Evolutionary conservation across 2,329 filamentous ascomycete genomes (phyloP).

Genomic region (Colletotrichum cordylinicola): DNA sequence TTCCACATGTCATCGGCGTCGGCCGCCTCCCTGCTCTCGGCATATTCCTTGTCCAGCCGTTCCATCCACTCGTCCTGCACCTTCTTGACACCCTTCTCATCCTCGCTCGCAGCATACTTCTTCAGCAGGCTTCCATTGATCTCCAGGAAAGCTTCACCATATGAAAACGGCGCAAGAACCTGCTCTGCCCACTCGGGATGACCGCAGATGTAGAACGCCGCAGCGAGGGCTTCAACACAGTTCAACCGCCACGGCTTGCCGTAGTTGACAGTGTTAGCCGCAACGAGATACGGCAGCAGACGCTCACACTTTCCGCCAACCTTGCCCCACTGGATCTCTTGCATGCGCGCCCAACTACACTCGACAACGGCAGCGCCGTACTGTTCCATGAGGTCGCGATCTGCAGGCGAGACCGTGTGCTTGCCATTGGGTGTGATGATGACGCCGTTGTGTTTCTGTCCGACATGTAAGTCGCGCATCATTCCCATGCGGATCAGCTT

Average conservation of each 20-base stretch:
- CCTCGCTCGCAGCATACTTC: slow-evolving; percentile 82
- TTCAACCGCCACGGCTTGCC: slow-evolving; percentile 94
- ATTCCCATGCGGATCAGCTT: slow-evolving; percentile 89
- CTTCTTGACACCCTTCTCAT: slow-evolving; percentile 83
- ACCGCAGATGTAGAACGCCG: slow-evolving; percentile 92
- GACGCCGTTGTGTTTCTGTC: slow-evolving; percentile 89
- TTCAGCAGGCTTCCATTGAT: slow-evolving; percentile 87
- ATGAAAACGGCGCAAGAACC: slow-evolving; percentile 83
- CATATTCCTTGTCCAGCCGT: slow-evolving; percentile 88
- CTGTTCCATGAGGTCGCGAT: slow-evolving; percentile 81
- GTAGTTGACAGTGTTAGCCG: slow-evolving; percentile 97
- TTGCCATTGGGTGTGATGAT: slow-evolving; percentile 97
- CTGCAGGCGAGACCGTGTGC: slow-evolving; percentile 80
- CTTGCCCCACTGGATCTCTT: slow-evolving; percentile 87
- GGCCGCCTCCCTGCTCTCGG: slow-evolving; percentile 73
- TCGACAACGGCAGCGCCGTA: slow-evolving; percentile 96
- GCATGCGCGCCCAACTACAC: slow-evolving; percentile 92
- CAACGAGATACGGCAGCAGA: slow-evolving; percentile 90
- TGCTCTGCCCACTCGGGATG: slow-evolving; percentile 89
- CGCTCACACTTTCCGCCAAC: slow-evolving; percentile 95
- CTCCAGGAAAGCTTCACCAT: slow-evolving; percentile 85
- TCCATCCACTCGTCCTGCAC: slow-evolving; percentile 88
- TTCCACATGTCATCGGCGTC: slow-evolving; percentile 83
- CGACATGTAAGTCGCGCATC: slow-evolving; percentile 91
- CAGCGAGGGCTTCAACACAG: slow-evolving; percentile 92